A percentile compares a stretch with the other conserved stretches of the same genome.
phyloP scores from a whole-genome alignment of 371 early-diverging fungal species.

The Rhizopus arrhizus region DNA sequence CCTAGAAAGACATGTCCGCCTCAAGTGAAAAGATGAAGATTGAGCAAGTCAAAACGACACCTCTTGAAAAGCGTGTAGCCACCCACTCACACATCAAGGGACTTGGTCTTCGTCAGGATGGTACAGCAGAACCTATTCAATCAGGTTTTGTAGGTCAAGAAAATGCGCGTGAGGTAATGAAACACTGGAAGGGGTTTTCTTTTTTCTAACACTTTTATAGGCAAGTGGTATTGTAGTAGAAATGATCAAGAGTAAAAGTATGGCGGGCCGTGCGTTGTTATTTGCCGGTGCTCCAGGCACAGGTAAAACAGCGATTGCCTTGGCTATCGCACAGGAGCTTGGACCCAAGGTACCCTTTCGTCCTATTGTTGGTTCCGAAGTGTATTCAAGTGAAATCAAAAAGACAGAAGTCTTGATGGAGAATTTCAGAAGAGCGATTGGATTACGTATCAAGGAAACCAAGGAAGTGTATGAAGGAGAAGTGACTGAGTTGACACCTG shows the following conservation, averaged over 20 bases:
- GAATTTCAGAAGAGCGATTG: slow-evolving; percentile 96
- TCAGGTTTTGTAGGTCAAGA: slow-evolving; percentile 97
- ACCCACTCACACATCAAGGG: slow-evolving; percentile 97
- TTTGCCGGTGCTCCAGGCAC: slow-evolving; percentile 98
- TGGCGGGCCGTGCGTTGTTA: slow-evolving; percentile 96
- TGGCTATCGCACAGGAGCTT: slow-evolving; percentile 94
- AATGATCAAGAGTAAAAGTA: slow-evolving; percentile 91
- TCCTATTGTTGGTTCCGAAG: slow-evolving; percentile 98
- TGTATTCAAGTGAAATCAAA: slow-evolving; percentile 96
- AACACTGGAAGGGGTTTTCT: neutral
- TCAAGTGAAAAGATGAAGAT: slow-evolving; percentile 66
- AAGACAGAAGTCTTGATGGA: slow-evolving; percentile 99
- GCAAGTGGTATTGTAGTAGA: slow-evolving; percentile 94
- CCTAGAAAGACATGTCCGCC: slow-evolving; percentile 12
- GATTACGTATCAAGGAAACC: slow-evolving; percentile 96
- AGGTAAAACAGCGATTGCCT: slow-evolving; percentile 92
- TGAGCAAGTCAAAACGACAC: slow-evolving; percentile 78
- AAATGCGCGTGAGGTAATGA: slow-evolving; percentile 85
- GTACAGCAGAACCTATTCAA: slow-evolving; percentile 82
- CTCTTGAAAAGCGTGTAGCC: slow-evolving; percentile 90
- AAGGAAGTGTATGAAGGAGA: slow-evolving; percentile 99
- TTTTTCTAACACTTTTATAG: slow-evolving; percentile 32
- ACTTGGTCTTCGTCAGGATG: slow-evolving; percentile 83
- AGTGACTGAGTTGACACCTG: slow-evolving; percentile 95
- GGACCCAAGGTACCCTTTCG: slow-evolving; percentile 98